Evolutionary conservation across 192 early-diverging fungal genomes (phyloP).

Genomic region (Spizellomyces sp.): DNA sequence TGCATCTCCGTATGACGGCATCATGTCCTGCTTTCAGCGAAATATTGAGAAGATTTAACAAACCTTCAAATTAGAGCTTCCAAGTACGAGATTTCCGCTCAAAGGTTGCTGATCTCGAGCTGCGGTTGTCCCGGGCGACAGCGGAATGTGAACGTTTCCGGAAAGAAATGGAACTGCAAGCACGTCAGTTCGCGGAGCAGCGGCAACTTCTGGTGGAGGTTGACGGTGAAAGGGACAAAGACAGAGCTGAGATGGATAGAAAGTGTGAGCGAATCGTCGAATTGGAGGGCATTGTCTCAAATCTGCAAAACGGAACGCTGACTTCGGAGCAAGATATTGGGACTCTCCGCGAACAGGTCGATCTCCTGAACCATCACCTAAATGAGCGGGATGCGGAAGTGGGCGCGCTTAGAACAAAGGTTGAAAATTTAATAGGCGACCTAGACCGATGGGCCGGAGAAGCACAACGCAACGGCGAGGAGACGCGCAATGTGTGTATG

Average conservation of each 20-base stretch:
- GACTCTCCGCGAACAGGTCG: slow-evolving; percentile 32
- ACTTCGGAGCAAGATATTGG: slow-evolving; percentile 30
- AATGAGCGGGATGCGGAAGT: slow-evolving; percentile 44
- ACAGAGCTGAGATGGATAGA: slow-evolving; percentile 38
- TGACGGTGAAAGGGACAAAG: slow-evolving; percentile 46
- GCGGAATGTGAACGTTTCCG: slow-evolving; percentile 18
- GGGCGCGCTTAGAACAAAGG: slow-evolving; percentile 6
- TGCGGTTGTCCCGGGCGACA: slow-evolving; percentile 3
- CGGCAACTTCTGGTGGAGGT: slow-evolving; percentile 36
- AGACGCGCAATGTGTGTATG: slow-evolving; percentile 28
- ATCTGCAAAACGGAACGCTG: slow-evolving; percentile 1
- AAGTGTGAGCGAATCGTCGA: slow-evolving; percentile 39
- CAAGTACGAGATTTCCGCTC: slow-evolving; percentile 34
- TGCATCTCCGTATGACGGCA: not conserved
- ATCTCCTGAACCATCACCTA: slow-evolving; percentile 35
- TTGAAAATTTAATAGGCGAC: slow-evolving; percentile 6
- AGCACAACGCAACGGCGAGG: slow-evolving; percentile 16
- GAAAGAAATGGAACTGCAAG: not conserved
- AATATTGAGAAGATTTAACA: too few relatives aligned
- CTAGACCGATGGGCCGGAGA: slow-evolving; percentile 7
- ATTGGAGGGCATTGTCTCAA: slow-evolving; percentile 28
- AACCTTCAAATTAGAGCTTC: not conserved
- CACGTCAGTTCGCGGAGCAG: slow-evolving; percentile 33
- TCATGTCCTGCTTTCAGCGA: too few relatives aligned
- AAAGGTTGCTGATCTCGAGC: slow-evolving; percentile 29